Conservation (phyloP, 805 yeast genomes). For the Kuraishia piskuri region DNA sequence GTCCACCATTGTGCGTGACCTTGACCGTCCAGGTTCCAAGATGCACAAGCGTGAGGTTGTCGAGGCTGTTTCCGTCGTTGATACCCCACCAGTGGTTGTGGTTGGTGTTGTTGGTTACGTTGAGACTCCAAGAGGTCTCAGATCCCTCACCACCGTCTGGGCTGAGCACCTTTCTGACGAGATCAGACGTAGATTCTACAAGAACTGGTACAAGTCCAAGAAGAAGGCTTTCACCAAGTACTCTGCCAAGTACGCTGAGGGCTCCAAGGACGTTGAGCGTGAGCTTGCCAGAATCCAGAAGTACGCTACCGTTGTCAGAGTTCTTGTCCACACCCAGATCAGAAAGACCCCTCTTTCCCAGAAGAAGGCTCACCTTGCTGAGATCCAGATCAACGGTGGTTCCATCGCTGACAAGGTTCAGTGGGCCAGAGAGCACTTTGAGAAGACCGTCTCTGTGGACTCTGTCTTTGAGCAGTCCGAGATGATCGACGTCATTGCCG, state of each 20-base stretch:
- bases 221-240: conserved; percentile 99
- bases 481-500: conserved; percentile 97
- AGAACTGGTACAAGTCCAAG: conserved; percentile 99
- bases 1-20: conserved; percentile 99
- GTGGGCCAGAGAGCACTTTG: conserved; percentile 98
- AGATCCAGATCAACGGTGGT: conserved; percentile 99
- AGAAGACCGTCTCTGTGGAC: conserved; percentile 95
- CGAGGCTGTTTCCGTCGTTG: conserved; percentile 98
- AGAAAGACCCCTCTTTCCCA: conserved; percentile 98
- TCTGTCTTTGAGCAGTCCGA: conserved; percentile 98
- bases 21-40: conserved; percentile 99
- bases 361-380: conserved; percentile 99
- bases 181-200: conserved; percentile 99
- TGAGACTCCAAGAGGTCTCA: conserved; percentile 99
- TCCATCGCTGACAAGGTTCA: conserved; percentile 93
- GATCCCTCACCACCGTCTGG: conserved; percentile 99
- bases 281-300: conserved; percentile 98
- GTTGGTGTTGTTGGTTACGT: conserved; percentile 99
- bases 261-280: conserved; percentile 80
- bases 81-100: conserved; percentile 97
- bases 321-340: conserved; percentile 98
- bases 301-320: conserved; percentile 98
- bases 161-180: conserved; percentile 99
- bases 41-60: conserved; percentile 99
- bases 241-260: conserved; percentile 95